A percentile compares a stretch with the other conserved stretches of the same genome.
These are phyloP conservation scores for Pisolithus thermaeus DNA, from an alignment of 1,284 basidiomycete genomes.

Conservation along the genomic window DNA sequence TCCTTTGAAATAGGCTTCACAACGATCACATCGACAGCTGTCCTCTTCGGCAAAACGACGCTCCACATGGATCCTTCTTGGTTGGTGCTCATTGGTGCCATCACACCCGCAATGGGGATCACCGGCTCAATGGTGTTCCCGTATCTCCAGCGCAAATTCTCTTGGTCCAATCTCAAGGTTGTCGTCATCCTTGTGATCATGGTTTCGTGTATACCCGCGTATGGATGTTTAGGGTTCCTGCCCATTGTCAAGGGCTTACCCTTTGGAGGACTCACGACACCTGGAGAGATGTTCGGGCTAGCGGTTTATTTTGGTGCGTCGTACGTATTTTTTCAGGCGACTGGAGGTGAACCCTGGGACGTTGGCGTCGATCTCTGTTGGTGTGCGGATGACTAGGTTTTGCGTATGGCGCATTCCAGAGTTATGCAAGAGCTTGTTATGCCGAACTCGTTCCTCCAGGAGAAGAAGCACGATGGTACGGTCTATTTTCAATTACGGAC, in stretches of 20 bases:
- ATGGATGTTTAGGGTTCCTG: constrained; percentile 79
- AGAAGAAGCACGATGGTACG: constrained; percentile 76
- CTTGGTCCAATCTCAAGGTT: constrained; percentile 63
- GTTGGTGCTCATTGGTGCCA: constrained; percentile 65
- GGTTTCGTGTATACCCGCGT: constrained; percentile 68
- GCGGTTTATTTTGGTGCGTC: constrained; percentile 73
- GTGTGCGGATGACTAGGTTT: constrained; percentile 36
- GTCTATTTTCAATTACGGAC: constrained; percentile 83
- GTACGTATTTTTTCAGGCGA: background rate
- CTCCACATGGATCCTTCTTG: constrained; percentile 68
- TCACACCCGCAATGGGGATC: constrained; percentile 68
- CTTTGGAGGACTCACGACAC: constrained; percentile 72
- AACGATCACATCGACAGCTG: constrained; percentile 77
- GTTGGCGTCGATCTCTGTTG: too few species aligned
- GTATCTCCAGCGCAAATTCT: constrained; percentile 50
- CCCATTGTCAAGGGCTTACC: constrained; percentile 37
- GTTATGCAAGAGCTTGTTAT: constrained; percentile 75
- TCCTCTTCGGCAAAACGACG: constrained; percentile 78
- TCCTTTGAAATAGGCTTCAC: constrained; percentile 53
- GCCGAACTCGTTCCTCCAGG: constrained; percentile 72
- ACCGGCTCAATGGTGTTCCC: constrained; percentile 73
- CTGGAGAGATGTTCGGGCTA: constrained; percentile 79
- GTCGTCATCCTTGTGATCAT: constrained; percentile 63
- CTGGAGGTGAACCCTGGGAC: too few species aligned
- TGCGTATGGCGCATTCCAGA: constrained; percentile 76